Conservation (phyloP, 2,329 filamentous ascomycete species). For the Polytolypa hystricis region DNA sequence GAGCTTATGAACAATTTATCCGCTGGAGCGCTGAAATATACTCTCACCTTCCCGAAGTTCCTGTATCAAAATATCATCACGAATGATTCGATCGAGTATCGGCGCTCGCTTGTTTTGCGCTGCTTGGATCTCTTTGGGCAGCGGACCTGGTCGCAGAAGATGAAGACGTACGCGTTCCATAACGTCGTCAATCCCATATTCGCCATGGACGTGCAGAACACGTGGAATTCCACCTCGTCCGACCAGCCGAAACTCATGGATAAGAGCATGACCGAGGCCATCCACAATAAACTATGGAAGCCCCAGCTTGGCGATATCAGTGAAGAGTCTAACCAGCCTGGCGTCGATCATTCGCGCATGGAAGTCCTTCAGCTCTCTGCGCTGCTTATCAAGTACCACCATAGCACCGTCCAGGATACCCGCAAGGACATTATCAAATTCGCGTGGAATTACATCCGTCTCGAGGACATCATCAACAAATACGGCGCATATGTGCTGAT, state of each 20-base stretch:
- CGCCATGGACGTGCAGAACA: constrained; percentile 86
- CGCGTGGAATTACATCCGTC: constrained; percentile 92
- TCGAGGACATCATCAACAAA: constrained; percentile 99
- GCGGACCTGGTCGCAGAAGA: constrained; percentile 69
- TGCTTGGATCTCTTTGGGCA: constrained; percentile 81
- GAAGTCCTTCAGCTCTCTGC: constrained; percentile 91
- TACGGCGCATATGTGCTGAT: constrained; percentile 96
- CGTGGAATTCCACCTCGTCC: constrained; percentile 51
- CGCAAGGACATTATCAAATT: constrained; percentile 99
- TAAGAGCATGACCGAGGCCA: constrained; percentile 72
- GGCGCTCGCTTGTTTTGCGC: constrained; percentile 68
- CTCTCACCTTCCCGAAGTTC: constrained; percentile 65
- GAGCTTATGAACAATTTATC: constrained; percentile 75
- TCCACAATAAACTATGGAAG: constrained; percentile 90
- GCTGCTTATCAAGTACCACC: constrained; percentile 89
- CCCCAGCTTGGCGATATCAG: constrained; percentile 69
- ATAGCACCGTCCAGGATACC: constrained; percentile 74
- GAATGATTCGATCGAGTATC: constrained; percentile 74
- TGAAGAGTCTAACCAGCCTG: constrained; percentile 72
- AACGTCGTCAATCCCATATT: constrained; percentile 92
- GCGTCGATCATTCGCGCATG: constrained; percentile 91
- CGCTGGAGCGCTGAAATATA: constrained; percentile 66
- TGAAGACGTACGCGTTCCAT: constrained; percentile 85
- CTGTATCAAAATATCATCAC: constrained; percentile 78
- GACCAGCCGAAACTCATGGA: constrained; percentile 72